Percentiles rank a stretch among this genome's conserved stretches.
phyloP scores from a whole-genome alignment of 75 land plant species.

The Cryptomeria japonica region DNA sequence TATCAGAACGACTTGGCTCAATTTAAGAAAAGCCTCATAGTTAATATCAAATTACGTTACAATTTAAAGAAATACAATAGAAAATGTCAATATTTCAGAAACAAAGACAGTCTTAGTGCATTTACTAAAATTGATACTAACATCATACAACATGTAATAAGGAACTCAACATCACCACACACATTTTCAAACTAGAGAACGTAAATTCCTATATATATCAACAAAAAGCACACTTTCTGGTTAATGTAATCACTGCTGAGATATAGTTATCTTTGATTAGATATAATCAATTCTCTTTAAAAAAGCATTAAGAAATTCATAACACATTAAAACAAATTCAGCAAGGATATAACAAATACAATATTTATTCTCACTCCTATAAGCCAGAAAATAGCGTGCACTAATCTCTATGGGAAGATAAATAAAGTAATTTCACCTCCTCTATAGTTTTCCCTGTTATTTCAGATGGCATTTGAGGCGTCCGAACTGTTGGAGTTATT shows the following conservation, averaged over 20 bases:
- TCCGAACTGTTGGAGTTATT: constrained; percentile 22
- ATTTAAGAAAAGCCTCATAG: background rate
- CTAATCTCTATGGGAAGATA: background rate
- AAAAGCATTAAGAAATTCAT: background rate
- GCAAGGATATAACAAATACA: background rate
- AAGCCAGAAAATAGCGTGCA: background rate
- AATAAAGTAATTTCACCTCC: constrained; percentile 60
- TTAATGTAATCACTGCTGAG: background rate
- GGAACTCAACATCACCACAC: background rate
- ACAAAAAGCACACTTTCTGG: background rate
- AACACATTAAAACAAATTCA: background rate
- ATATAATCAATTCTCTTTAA: background rate
- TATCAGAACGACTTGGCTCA: background rate
- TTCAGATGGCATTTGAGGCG: constrained; percentile 94
- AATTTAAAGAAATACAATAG: too few species aligned
- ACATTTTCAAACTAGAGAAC: too few species aligned
- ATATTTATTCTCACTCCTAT: too few species aligned
- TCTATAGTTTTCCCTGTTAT: constrained; percentile 94
- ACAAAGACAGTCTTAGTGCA: too few species aligned
- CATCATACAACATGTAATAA: background rate
- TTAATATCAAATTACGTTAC: background rate
- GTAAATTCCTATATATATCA: too few species aligned
- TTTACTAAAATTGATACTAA: too few species aligned
- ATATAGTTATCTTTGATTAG: background rate
- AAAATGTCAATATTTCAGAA: background rate